Evolutionary conservation across 2,329 filamentous ascomycete species (phyloP).

Genomic region (Colletotrichum sp.): DNA sequence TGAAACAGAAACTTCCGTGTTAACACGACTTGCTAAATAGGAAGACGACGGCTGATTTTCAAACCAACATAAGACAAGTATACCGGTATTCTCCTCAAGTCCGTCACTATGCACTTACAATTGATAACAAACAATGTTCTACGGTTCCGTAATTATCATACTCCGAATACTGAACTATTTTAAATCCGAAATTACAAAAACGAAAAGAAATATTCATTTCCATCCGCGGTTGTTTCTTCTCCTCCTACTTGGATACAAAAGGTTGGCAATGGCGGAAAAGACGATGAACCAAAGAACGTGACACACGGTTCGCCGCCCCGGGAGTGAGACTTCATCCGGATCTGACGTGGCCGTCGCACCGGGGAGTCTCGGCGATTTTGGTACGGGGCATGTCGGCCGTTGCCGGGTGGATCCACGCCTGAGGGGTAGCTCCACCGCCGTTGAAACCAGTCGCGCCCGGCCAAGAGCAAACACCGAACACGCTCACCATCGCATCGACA

Average conservation of each 20-base stretch:
- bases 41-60: not conserved
- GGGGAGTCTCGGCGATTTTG: not conserved
- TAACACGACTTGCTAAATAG: not conserved
- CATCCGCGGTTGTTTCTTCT: not conserved
- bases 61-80: accelerated
- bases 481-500: not conserved
- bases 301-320: not conserved
- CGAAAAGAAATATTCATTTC: not conserved
- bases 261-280: not conserved
- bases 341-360: not conserved
- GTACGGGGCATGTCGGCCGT: not conserved
- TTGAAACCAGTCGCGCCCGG: not conserved
- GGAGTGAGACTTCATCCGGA: not conserved
- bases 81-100: too few relatives aligned
- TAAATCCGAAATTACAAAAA: not conserved
- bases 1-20: not conserved
- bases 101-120: not conserved
- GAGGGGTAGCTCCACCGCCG: not conserved
- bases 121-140: not conserved
- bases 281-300: not conserved
- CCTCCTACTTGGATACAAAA: not conserved
- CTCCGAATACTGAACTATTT: too few relatives aligned
- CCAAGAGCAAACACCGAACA: not conserved
- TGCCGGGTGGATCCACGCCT: not conserved
- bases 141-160: not conserved